Base-by-base conservation (phyloP, 2,329 filamentous ascomycete genomes). In the Xylaria sp. region DNA sequence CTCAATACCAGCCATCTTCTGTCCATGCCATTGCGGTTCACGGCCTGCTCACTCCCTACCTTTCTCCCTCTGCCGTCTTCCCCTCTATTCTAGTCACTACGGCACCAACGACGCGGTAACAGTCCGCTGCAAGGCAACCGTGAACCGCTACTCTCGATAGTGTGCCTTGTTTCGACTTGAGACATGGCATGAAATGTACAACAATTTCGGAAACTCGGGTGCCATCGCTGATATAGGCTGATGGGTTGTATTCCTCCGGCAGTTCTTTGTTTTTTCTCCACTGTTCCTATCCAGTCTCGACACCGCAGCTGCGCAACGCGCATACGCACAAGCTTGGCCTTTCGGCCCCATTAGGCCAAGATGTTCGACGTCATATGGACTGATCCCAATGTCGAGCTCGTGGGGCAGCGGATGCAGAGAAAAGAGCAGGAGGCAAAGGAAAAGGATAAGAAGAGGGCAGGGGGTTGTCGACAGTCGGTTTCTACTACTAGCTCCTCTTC, bases 351-450 rank as follows among this genome's bases (percentile, higher is more conserved):
- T 21, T 11, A 23, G 1, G n/a, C 31, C 67, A 72, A 58, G 44
- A 87, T 87, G 85, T 87, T 85, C 70, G 83, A 86, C 70, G 81
- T 87, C 31, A 75, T 84, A 47, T 87, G 85, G 85, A 83, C 83
- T 3, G 84, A 86, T 58, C 82, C 81, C 21, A 76, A 82, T 51
- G 75, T 78, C 59, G 82, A 87, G 73, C 77, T 80, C 8, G 79
- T 86, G 15, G 82, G 83, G 2, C 81, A 87, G 69, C 78, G 80
- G 56, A 80, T 80, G 15, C 77, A 80, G 1, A 80, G 79, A 48
- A 86, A 85, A 67, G 80, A 80, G 63, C 69, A 71, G 47, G 78
- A 78, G 61, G 75, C 72, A 21, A 76, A 73, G 56, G 69, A 65
- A 43, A 77, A 74, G 54, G 71, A 74, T 7, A 71, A 74, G 56